Evolutionary conservation across 257 asterid genomes (phyloP).

Genomic region (Nicotiana undulata): DNA sequence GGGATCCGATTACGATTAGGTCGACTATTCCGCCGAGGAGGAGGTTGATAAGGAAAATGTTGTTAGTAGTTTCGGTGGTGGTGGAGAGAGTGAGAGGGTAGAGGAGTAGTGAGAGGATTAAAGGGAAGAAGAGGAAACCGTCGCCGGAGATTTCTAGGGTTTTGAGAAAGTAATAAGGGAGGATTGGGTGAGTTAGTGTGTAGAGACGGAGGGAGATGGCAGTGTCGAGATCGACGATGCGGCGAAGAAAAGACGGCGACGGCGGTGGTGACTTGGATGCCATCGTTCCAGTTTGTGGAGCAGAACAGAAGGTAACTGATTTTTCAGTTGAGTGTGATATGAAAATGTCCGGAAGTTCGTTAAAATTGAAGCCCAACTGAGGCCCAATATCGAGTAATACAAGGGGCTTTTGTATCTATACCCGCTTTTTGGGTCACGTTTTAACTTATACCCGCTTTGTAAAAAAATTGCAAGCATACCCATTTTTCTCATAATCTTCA

Average conservation of each 20-base stretch:
- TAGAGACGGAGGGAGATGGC: slow-evolving; percentile 58
- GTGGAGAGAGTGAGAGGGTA: slow-evolving; percentile 15
- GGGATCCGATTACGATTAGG: slow-evolving; percentile 47
- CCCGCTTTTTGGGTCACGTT: no score
- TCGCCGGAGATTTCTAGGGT: slow-evolving; percentile 89
- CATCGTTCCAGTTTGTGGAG: slow-evolving; percentile 14
- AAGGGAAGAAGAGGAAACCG: slow-evolving; percentile 85
- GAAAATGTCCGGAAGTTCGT: background rate
- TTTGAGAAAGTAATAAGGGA: slow-evolving; percentile 66
- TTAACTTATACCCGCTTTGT: no score
- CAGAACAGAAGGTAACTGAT: background rate
- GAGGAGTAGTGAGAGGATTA: slow-evolving; percentile 46
- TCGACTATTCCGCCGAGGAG: slow-evolving; percentile 61
- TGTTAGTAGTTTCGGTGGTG: slow-evolving; percentile 7
- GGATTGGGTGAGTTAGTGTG: slow-evolving; percentile 55
- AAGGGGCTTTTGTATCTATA: no score
- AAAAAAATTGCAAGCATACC: no score
- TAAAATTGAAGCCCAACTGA: background rate
- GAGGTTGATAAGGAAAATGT: slow-evolving; percentile 45
- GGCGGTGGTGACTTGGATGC: slow-evolving; percentile 21
- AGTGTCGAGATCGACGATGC: slow-evolving; percentile 43
- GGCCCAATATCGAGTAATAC: background rate
- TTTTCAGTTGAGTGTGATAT: background rate
- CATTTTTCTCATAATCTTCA: no score
- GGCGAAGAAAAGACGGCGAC: slow-evolving; percentile 37